Base-by-base conservation (phyloP, 2,329 filamentous ascomycete species). In the Emergomyces pasteurianus region DNA sequence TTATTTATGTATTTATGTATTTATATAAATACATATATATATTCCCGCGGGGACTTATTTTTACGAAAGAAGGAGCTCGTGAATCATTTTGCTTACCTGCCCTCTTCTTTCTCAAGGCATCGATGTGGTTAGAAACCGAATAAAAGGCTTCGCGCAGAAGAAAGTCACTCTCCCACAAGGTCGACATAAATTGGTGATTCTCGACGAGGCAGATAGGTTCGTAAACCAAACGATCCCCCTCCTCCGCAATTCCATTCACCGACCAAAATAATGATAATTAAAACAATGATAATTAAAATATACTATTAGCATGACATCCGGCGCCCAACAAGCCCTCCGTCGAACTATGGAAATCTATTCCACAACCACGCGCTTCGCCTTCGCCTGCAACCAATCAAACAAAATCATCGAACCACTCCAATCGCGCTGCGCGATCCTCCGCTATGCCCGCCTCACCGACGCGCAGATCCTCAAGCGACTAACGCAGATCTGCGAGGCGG, bases 351-450 rank as follows among this genome's bases (percentile, higher is more conserved):
- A 99, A 74, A 99, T 97, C 58, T 97, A 97, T 78, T 95, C 90
- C 49, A 87, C 91, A 64, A 99, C 94, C 1, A 99, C 94, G 1
- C 84, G 94, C 62, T 99, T 99, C 71, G 94, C 94, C 0, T 99
- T 99, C 70, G 94, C 94, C 1, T 99, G 94, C 80, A 99, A 99
- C 74, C 90, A 96, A 78, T 94, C 89, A 64, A 99, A 97, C 79
- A 99, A 97, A 78, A 97, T 99, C 72, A 99, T 99, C 74, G 94
- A 99, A 75, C 94, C 94, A n/a, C 81, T 99, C 58, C 94, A 99
- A 75, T 96, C 92, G 21, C 86, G 94, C 69, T 99, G 94, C 73
- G 94, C 94, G 23, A 97, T 99, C 71, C 83, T 99, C 60, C 87
- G 94, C 62, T 99, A 96, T 75, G 87, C 92, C 38, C 87, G 92